Evolutionary conservation across 345 rosid species (phyloP).

Genomic region (Stellera chamaejasme): DNA sequence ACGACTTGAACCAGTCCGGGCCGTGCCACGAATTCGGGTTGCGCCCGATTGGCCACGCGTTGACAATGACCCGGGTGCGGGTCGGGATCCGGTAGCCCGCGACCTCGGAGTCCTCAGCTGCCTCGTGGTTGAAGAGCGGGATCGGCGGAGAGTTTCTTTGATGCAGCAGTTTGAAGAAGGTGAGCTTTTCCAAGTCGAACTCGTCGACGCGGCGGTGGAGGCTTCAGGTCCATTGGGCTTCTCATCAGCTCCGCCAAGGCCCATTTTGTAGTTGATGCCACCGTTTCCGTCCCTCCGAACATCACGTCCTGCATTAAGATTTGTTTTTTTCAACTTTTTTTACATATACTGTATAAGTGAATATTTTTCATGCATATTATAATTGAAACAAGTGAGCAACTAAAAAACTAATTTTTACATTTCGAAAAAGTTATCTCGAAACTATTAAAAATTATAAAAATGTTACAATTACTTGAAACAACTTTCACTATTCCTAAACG

Average conservation of each 20-base stretch:
- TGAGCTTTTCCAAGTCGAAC: conserved; percentile 48
- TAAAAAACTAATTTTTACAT: no score
- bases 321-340: no score
- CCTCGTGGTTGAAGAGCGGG: conserved; percentile 80
- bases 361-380: no score
- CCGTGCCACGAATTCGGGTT: conserved; percentile 59
- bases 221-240: conserved; percentile 46
- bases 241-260: conserved; percentile 62
- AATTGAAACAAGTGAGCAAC: no score
- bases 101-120: conserved; percentile 45
- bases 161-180: conserved; percentile 49
- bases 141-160: conserved; percentile 76
- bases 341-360: no score
- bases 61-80: conserved; percentile 52
- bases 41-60: conserved; percentile 59
- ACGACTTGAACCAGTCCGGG: conserved; percentile 51
- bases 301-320: conserved; percentile 52
- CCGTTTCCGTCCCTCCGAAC: conserved; percentile 94
- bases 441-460: no score
- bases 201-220: conserved; percentile 62
- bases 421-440: not conserved
- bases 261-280: conserved; percentile 87
- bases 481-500: no score
- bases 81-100: conserved; percentile 53
- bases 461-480: no score